Evolutionary conservation across 805 yeast species (phyloP), one percentile per base, ranked within the genome.

Genomic region (Kazachstania taianensis): DNA sequence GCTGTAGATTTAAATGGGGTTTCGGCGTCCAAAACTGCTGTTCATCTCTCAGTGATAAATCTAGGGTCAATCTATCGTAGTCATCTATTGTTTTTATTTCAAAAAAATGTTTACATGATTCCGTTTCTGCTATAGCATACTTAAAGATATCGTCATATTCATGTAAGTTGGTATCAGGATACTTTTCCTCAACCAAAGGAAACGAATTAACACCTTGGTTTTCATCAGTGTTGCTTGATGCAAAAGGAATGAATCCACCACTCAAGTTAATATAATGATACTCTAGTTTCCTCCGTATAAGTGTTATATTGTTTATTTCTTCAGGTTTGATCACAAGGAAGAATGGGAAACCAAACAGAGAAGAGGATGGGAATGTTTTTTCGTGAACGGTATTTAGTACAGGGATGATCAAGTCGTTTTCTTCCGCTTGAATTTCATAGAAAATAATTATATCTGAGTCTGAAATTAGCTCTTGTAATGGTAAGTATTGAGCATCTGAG

Each of bases 321-420:
- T 63, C 65, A 24, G 64, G 62, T 2, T 67, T 35, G 9, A 85
- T 49, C 0, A 75, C 67, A 20, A 86, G 63, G 45, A 86, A 77
- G 46, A 84, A 74, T 2, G 97, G 97, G 1, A 78, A 54, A 2
- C 86, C 94, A 59, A 85, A 81, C 1, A 76, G 57, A 29, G 66
- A 66, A 1, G 69, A 64, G 9, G 61, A 52, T 45, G 36, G 62
- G 61, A 37, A 62, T 38, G 54, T 66, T 58, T 46, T 65, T 52
- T 45, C 67, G 49, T 28, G 55, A 40, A 53, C 49, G 0, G 72
- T 61, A 42, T 67, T 77, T 37, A 76, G 56, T 0, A 81, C 77
- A 0, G 92, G 89, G 7, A 80, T 65, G 16, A 79, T 61, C 5
- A 73, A 44, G 44, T 73, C 73, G 27, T 68, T 72, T 15, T 49